These are phyloP conservation scores for Malus sylvestris DNA, from an alignment of 306 rosid species.

Conservation along the genomic window DNA sequence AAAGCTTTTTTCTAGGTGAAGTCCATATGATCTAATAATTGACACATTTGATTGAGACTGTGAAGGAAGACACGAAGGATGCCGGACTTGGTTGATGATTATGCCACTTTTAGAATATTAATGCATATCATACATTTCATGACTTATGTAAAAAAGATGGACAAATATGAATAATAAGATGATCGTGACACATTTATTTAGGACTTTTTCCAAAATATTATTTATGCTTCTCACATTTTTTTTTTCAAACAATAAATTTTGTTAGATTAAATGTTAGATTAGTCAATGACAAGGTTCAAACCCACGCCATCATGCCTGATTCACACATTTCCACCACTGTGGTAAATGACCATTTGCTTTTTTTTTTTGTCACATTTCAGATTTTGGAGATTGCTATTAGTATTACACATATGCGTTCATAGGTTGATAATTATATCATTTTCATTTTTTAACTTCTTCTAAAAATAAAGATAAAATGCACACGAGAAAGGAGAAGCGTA, in stretches of 20 bases:
- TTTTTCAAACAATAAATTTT: too few species aligned
- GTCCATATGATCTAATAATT: neutral
- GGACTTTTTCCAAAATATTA: neutral
- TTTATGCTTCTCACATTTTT: neutral
- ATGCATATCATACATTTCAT: neutral
- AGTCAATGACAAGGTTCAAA: too few species aligned
- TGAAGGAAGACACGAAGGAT: neutral
- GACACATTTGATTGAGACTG: neutral
- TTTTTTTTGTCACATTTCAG: too few species aligned
- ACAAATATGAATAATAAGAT: neutral
- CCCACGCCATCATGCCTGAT: accelerated
- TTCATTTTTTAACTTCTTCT: too few species aligned
- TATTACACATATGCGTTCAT: too few species aligned
- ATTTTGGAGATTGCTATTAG: too few species aligned
- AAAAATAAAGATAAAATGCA: too few species aligned
- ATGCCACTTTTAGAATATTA: neutral
- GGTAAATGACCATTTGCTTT: too few species aligned
- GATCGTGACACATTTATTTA: neutral
- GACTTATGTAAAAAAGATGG: neutral
- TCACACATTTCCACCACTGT: too few species aligned
- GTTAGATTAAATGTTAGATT: too few species aligned
- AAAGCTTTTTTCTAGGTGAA: neutral
- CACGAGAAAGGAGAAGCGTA: too few species aligned
- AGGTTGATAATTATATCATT: too few species aligned
- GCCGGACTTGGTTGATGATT: neutral